Evolutionary conservation across 768 basidiomycete species (phyloP).

Genomic region (Fistulinella prunicolor): DNA sequence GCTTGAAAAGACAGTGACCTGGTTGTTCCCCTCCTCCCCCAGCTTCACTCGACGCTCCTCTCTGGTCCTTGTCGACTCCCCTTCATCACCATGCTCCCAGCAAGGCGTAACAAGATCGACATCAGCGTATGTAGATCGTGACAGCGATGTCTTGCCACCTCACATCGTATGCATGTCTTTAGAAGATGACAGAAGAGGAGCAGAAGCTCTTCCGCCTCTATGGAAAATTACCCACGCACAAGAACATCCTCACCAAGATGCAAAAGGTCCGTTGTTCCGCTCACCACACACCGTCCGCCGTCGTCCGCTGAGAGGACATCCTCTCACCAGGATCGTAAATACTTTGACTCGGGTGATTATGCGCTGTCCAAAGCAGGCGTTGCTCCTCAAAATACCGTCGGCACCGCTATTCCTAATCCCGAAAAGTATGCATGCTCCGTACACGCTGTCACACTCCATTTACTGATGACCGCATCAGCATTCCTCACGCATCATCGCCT

Average conservation of each 20-base stretch:
- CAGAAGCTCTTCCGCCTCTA: constrained; percentile 92
- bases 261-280: constrained; percentile 65
- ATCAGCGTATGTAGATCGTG: constrained; percentile 64
- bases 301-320: constrained; percentile 7
- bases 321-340: constrained; percentile 86
- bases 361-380: constrained; percentile 94
- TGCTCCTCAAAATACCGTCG: constrained; percentile 82
- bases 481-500: constrained; percentile 85
- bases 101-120: constrained; percentile 89
- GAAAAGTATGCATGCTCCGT: constrained; percentile 66
- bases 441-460: not conserved
- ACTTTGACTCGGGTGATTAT: constrained; percentile 99
- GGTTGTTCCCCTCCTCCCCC: not conserved
- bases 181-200: constrained; percentile 88
- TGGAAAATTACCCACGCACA: constrained; percentile 91
- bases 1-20: constrained; percentile 11
- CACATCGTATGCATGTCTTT: constrained; percentile 15
- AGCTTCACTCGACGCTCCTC: not conserved
- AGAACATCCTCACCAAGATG: constrained; percentile 92
- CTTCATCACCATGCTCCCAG: constrained; percentile 60
- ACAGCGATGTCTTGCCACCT: not conserved
- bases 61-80: constrained; percentile 10
- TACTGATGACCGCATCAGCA: constrained; percentile 45
- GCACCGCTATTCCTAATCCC: constrained; percentile 97
- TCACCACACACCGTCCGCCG: not conserved